Conservation (phyloP, 140 eudicot species). For the Erigeron philadelphicus region DNA sequence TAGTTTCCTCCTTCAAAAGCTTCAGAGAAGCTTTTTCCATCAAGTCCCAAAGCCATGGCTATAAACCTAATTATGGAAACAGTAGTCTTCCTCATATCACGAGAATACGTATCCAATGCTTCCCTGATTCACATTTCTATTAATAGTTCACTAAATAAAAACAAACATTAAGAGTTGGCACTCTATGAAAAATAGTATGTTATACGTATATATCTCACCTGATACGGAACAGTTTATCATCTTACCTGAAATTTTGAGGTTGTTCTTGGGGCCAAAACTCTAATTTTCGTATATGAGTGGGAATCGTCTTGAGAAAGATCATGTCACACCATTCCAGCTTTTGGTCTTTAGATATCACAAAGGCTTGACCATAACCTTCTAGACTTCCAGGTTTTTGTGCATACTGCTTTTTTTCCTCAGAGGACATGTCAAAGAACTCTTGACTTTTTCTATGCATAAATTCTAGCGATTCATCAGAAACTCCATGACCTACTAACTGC, state of each 20-base stretch:
- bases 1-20: constrained; percentile 37
- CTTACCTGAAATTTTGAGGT: constrained; percentile 29
- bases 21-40: constrained; percentile 15
- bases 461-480: constrained; percentile 20
- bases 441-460: constrained; percentile 19
- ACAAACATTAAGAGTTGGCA: background rate
- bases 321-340: constrained; percentile 51
- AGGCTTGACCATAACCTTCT: constrained; percentile 48
- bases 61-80: constrained; percentile 35
- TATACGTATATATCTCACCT: background rate
- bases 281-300: constrained; percentile 26
- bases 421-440: constrained; percentile 35
- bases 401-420: constrained; percentile 33
- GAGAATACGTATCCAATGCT: constrained; percentile 26
- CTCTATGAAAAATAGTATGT: constrained; percentile 2
- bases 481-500: constrained; percentile 39
- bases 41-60: constrained; percentile 36
- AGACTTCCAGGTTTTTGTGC: constrained; percentile 33
- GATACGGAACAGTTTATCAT: background rate
- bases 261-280: constrained; percentile 37
- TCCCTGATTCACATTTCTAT: constrained; percentile 25
- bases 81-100: constrained; percentile 29
- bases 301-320: constrained; percentile 35
- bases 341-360: constrained; percentile 40
- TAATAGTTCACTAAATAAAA: background rate